Evolutionary conservation across 768 basidiomycete species (phyloP), one percentile per base, ranked within the genome.

Genomic region (Paxillus rubicundulus): DNA sequence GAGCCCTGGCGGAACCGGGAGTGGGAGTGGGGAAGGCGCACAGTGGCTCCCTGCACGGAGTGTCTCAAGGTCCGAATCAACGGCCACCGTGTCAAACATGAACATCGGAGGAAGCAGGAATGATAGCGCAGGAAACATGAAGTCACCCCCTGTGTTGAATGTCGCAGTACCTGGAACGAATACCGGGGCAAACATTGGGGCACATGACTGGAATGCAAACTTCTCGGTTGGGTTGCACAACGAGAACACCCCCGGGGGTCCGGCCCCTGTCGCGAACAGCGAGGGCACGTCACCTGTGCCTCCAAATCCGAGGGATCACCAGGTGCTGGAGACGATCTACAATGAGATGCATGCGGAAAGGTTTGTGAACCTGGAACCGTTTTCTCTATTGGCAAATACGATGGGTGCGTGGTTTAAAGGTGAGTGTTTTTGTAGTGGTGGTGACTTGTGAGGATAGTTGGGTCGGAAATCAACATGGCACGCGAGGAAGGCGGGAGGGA

Each of bases 311-410:
- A 74, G 84, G 9, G 85, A 89, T 53, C 88, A 89, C 61, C 75
- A 78, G 0, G 56, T 86, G 12, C 71, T 90, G 20, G 82, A 85
- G 58, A 69, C 68, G 41, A 83, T 88, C 10, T 89, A 87, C 70
- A 75, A 71, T 17, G 82, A 84, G 56, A 84, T 86, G 81, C 83
- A 88, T 24, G 79, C 79, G 5, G 73, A 80, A 13, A 72, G 85
- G 33, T 89, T 86, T 59, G 82, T 90, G 60, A 89, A 89, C 62
- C 67, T 79, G 2, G 70, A 80, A 20, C 87, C 87, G 2, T 63
- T 88, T 14, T 82, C 84, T 1, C 57, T 89, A 38, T 67, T 90
- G 45, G 70, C 75, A 13, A 84, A 82, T 55, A 72, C 74, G 8
- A 65, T 89, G 16, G 76, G 78, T 13, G 61, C 81, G 49, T 78